These are phyloP conservation scores for Actinomortierella ambigua DNA, from an alignment of 371 early-diverging fungal genomes.

Conservation along the genomic window DNA sequence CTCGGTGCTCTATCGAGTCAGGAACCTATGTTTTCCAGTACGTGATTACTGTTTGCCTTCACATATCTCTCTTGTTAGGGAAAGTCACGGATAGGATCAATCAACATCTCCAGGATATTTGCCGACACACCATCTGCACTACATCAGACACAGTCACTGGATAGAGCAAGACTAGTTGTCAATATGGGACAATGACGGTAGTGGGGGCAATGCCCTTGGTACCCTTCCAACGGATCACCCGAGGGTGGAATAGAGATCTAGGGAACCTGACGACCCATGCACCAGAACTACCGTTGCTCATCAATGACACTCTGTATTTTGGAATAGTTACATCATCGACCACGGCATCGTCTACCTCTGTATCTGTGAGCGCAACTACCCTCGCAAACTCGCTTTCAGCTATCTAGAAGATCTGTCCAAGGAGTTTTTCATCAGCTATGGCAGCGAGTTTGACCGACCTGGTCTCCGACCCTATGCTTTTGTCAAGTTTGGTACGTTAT, in stretches of 20 bases:
- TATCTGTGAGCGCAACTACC: conserved; percentile 94
- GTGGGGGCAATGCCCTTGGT: no score
- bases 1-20: conserved; percentile 94
- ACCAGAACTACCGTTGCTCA: not conserved
- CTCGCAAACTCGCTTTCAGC: conserved; percentile 93
- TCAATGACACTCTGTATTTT: not conserved
- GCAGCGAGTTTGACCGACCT: conserved; percentile 83
- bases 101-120: no score
- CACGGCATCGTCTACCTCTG: conserved; percentile 92
- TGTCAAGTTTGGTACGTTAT: conserved; percentile 85
- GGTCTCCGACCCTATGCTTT: conserved; percentile 95
- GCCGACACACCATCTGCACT: no score
- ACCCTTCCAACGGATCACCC: no score
- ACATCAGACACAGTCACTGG: no score
- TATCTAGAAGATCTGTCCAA: conserved; percentile 94
- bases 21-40: conserved; percentile 89
- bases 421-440: conserved; percentile 93
- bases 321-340: conserved; percentile 88
- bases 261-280: not conserved
- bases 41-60: conserved; percentile 16
- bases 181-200: no score
- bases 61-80: no score
- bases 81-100: no score
- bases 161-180: no score
- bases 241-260: no score